Conservation (phyloP, 139 green algal genomes). For the Micromonas pusilla region DNA sequence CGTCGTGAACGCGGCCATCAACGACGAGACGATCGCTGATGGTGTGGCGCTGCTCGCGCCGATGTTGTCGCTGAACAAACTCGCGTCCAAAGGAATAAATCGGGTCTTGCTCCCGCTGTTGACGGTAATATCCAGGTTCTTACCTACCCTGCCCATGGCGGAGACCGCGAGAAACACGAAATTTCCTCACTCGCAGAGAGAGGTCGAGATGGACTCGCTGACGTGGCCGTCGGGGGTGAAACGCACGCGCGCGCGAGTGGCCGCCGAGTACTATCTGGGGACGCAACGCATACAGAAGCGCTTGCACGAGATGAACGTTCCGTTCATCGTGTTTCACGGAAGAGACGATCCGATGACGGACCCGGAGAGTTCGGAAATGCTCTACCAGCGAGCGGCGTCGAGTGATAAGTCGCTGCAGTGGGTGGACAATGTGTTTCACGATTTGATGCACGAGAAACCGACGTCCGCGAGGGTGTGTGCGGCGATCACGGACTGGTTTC, state of each 20-base stretch:
- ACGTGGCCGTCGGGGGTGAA: not conserved
- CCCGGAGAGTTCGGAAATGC: not conserved
- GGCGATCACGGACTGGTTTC: constrained; percentile 11
- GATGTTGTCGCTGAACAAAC: not conserved
- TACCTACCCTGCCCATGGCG: not conserved
- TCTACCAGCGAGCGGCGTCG: not conserved
- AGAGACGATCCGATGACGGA: constrained; percentile 22
- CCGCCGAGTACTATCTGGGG: not conserved
- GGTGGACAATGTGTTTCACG: constrained; percentile 1
- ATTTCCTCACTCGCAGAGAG: constrained; percentile 3
- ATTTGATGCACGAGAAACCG: constrained; percentile 7
- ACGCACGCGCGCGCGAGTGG: not conserved
- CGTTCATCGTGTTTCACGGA: constrained; percentile 6
- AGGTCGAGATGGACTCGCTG: constrained; percentile 7
- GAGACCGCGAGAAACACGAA: constrained; percentile 4
- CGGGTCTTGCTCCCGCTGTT: not conserved
- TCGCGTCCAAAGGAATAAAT: not conserved
- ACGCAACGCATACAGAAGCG: not conserved
- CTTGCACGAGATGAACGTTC: not conserved
- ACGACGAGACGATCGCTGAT: not conserved
- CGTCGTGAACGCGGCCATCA: not conserved
- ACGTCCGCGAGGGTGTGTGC: not conserved
- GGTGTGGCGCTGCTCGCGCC: not conserved
- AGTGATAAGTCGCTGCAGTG: not conserved
- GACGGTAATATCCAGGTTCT: not conserved